Evolutionary conservation across 2,329 filamentous ascomycete species (phyloP).

Genomic region (Pseudovirgaria hyperparasitica): DNA sequence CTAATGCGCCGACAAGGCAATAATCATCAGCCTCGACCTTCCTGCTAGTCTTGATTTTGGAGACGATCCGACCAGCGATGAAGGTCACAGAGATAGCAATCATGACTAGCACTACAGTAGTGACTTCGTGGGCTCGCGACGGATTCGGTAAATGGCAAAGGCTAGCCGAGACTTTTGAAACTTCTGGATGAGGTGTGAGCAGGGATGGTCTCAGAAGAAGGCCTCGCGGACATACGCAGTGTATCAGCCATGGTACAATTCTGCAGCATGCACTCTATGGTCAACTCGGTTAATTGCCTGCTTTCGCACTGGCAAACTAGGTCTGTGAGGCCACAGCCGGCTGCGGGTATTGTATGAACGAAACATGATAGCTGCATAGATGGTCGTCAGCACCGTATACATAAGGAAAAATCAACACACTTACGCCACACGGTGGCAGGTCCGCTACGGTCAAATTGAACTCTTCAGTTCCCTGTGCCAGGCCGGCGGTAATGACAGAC

Average conservation of each 20-base stretch:
- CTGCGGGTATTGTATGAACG: slow-evolving; percentile 6
- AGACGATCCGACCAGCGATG: slow-evolving; percentile 1
- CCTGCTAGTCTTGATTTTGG: slow-evolving; percentile 6
- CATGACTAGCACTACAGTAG: slow-evolving; percentile 7
- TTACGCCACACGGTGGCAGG: slow-evolving; percentile 12
- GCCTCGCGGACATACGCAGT: slow-evolving; percentile 6
- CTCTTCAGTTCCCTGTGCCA: too few relatives aligned
- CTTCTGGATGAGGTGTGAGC: too few relatives aligned
- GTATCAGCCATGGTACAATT: slow-evolving; percentile 14
- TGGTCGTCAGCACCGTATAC: neutral
- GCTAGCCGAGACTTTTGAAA: slow-evolving; percentile 11
- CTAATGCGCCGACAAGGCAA: slow-evolving; percentile 9
- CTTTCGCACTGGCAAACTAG: slow-evolving; percentile 9
- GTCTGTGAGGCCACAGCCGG: slow-evolving; percentile 9
- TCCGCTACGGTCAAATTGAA: slow-evolving; percentile 6
- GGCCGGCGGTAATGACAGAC: too few relatives aligned
- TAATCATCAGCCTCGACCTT: slow-evolving; percentile 11
- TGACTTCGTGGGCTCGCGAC: slow-evolving; percentile 6
- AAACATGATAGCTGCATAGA: slow-evolving; percentile 10
- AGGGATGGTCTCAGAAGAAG: slow-evolving; percentile 7
- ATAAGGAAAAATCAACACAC: slow-evolving; percentile 1
- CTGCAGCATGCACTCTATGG: slow-evolving; percentile 9
- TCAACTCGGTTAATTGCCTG: slow-evolving; percentile 3
- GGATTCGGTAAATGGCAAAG: slow-evolving; percentile 11
- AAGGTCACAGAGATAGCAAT: slow-evolving; percentile 7